phyloP scores from a whole-genome alignment of 2,329 filamentous ascomycete species.

The Epichloe sylvatica region DNA sequence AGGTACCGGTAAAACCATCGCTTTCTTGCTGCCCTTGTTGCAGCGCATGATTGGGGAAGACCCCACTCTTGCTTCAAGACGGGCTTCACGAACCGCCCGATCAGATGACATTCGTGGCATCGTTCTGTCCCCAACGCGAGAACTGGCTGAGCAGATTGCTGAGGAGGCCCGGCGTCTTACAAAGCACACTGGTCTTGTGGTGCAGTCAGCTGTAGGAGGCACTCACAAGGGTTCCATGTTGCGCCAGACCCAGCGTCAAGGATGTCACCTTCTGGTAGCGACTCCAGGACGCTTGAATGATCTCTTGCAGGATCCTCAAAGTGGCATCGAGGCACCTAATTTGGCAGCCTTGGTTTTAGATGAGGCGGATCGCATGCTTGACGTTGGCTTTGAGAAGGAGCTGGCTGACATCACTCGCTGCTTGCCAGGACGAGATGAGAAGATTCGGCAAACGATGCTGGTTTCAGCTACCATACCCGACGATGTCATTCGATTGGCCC shows the following conservation, averaged over 20 bases:
- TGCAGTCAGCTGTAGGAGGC: conserved; percentile 77
- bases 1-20: conserved; percentile 91
- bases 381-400: conserved; percentile 69
- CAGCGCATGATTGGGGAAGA: conserved; percentile 61
- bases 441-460: conserved; percentile 77
- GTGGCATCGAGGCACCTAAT: conserved; percentile 56
- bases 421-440: conserved; percentile 49
- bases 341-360: conserved; percentile 90
- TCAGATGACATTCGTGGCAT: conserved; percentile 52
- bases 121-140: conserved; percentile 65
- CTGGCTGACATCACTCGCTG: conserved; percentile 44
- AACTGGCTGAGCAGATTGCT: conserved; percentile 69
- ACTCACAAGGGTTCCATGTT: conserved; percentile 64
- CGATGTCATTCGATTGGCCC: conserved; percentile 68
- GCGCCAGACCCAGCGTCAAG: conserved; percentile 50
- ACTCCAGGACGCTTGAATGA: conserved; percentile 84
- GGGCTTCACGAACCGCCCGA: conserved; percentile 21
- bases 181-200: conserved; percentile 48
- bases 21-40: conserved; percentile 75
- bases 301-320: conserved; percentile 52
- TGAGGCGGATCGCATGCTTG: conserved; percentile 95
- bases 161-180: conserved; percentile 61
- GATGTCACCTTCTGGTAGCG: conserved; percentile 80
- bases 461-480: conserved; percentile 88
- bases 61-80: conserved; percentile 40